Conservation (phyloP, 345 rosid species). For the Raphanus raphanistrum region DNA sequence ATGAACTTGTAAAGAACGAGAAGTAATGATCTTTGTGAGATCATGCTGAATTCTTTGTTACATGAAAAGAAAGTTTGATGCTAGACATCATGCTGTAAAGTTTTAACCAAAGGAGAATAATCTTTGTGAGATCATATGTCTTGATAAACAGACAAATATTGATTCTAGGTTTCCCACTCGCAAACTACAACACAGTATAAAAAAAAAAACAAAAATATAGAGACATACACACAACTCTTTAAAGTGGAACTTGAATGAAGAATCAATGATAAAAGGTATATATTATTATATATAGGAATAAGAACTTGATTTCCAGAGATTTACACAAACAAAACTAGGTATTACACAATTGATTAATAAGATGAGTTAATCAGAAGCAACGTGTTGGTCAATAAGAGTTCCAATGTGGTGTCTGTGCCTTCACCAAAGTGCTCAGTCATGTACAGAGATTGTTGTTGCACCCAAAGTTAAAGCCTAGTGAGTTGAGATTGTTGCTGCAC, state of each 20-base stretch:
- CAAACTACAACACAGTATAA: not conserved
- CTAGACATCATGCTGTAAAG: not conserved
- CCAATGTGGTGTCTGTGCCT: not conserved
- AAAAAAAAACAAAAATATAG: not conserved
- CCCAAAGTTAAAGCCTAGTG: not conserved
- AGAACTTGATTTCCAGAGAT: not conserved
- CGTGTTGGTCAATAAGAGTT: not conserved
- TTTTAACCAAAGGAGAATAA: not conserved
- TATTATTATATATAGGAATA: not conserved
- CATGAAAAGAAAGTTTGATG: not conserved
- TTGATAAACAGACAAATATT: not conserved
- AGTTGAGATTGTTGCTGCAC: not conserved
- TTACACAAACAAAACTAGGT: not conserved
- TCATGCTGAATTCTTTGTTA: not conserved
- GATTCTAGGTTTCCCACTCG: not conserved
- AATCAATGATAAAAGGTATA: not conserved
- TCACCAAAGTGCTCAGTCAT: not conserved
- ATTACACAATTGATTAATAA: not conserved
- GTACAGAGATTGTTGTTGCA: not conserved
- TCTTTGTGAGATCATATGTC: no score
- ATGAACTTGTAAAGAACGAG: no score
- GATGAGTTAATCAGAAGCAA: not conserved
- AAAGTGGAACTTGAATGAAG: not conserved
- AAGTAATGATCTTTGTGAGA: no score
- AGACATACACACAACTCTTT: not conserved